Evolutionary conservation across 1,284 basidiomycete genomes (phyloP), one percentile per base, ranked within the genome.

Genomic region (Phenoliferia sp.): DNA sequence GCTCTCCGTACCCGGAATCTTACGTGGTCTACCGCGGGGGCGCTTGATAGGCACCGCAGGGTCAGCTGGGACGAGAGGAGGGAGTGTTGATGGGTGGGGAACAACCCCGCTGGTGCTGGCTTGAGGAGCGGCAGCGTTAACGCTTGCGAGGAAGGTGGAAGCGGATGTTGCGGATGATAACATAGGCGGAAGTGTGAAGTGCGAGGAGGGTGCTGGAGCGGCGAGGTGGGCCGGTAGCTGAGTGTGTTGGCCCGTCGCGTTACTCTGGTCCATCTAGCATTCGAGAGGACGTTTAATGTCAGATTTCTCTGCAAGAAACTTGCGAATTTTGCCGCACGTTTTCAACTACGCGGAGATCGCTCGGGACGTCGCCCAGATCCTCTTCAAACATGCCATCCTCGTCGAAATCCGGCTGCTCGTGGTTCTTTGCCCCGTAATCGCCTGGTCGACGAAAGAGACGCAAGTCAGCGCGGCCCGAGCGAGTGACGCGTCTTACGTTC

Each of bases 1-100:
- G 32, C 34, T 62, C 33, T 73, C 71, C 19, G 64, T 61, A n/a
- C 69, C 69, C 1, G 71, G 71, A 36, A 68, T 56, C 59, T 73
- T 73, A 34, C 71, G 63, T 9, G 71, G 71, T 5, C 71, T 60
- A 3, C 71, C 71, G 9, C 71, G 62, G 19, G 69, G 69, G 5
- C 71, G 69, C 58, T 73, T 73, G 7, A 55, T 54, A 3, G 71
- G 71, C 6, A 52, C 34, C 6, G 33, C 61, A 12, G 28, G 12
- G 1, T 58, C 71, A 52, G 61, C 65, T 9, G 64, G 19, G 26
- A 31, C 29, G 32, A 66, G 34, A 28, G 59, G 64, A 12, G 35
- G 22, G 32, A 67, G 61, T 3, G 28, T 17, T 17, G 54, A 3
- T 5, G 16, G 32, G 32, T 54, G 10, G 15, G 10, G 50, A 54